Evolutionary conservation across 805 yeast species (phyloP).

Genomic region (Saturnispora ahearnii): DNA sequence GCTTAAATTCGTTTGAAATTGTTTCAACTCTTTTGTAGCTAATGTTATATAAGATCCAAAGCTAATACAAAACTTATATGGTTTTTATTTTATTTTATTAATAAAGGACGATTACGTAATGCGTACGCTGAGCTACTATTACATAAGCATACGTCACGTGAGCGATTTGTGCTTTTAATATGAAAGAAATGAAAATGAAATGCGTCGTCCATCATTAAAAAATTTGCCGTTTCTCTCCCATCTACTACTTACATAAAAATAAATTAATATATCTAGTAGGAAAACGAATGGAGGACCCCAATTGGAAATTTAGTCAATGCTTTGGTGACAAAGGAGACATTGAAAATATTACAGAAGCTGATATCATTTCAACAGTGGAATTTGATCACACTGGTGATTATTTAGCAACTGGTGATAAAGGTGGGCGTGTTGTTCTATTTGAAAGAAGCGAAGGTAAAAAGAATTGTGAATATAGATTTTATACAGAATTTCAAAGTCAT

Average conservation of each 20-base stretch:
- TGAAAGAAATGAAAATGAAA: neutral
- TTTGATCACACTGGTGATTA: constrained; percentile 92
- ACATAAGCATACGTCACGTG: neutral
- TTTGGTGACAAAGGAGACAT: constrained; percentile 98
- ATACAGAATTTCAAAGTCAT: constrained; percentile 95
- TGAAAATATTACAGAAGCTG: constrained; percentile 92
- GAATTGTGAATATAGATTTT: constrained; percentile 88
- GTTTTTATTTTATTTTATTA: neutral
- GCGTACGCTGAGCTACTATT: neutral
- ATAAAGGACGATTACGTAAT: neutral
- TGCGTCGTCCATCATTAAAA: neutral
- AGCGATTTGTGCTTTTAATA: too few relatives aligned
- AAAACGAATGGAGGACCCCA: constrained; percentile 25
- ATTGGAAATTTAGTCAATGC: constrained; percentile 90
- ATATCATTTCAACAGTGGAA: constrained; percentile 93
- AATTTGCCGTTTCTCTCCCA: neutral
- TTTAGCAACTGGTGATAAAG: constrained; percentile 96
- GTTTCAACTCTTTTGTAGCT: constrained; percentile 1
- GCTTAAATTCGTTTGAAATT: constrained; percentile 34
- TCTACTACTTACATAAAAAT: neutral
- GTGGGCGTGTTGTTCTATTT: constrained; percentile 94
- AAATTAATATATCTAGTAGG: neutral
- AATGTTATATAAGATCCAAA: constrained; percentile 2
- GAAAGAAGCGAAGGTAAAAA: constrained; percentile 73
- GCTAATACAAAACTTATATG: neutral